Evolutionary conservation across 2,329 filamentous ascomycete genomes (phyloP).

Genomic region (Sclerotinia borealis): DNA sequence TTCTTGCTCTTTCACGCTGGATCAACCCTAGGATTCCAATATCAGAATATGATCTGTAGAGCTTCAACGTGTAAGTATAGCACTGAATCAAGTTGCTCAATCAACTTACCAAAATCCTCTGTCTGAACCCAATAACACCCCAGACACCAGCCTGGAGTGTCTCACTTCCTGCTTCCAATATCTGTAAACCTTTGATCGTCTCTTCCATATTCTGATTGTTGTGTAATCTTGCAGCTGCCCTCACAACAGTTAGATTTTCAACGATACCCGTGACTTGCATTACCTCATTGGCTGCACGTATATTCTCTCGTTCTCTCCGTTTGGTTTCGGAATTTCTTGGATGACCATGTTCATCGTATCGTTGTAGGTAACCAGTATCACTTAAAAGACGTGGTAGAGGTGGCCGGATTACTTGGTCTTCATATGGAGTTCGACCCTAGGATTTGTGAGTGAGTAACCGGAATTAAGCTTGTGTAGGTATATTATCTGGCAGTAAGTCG

Average conservation of each 20-base stretch:
- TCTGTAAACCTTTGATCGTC: conserved; percentile 25
- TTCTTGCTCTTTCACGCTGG: conserved; percentile 19
- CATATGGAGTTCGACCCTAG: conserved; percentile 33
- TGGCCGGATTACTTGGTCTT: conserved; percentile 27
- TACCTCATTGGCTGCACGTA: conserved; percentile 34
- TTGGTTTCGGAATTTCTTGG: conserved; percentile 32
- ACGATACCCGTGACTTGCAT: conserved; percentile 34
- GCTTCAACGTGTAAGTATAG: conserved; percentile 17
- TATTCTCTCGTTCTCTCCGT: conserved; percentile 29
- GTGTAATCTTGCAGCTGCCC: conserved; percentile 19
- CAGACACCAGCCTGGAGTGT: conserved; percentile 30
- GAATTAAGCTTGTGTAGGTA: neutral
- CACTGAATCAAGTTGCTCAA: neutral
- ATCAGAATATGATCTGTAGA: conserved; percentile 30
- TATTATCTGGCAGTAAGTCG: neutral
- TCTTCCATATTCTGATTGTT: conserved; percentile 24
- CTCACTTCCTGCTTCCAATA: conserved; percentile 28
- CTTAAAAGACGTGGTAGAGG: conserved; percentile 12
- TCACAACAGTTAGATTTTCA: conserved; percentile 28
- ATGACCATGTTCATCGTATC: conserved; percentile 31
- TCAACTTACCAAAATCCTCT: conserved; percentile 28
- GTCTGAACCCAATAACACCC: conserved; percentile 31
- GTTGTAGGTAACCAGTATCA: conserved; percentile 17
- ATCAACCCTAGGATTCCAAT: conserved; percentile 26
- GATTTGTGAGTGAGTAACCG: neutral